Base-by-base conservation (phyloP, 169 alveolate genomes). In the Cryptosporidium viatorum region DNA sequence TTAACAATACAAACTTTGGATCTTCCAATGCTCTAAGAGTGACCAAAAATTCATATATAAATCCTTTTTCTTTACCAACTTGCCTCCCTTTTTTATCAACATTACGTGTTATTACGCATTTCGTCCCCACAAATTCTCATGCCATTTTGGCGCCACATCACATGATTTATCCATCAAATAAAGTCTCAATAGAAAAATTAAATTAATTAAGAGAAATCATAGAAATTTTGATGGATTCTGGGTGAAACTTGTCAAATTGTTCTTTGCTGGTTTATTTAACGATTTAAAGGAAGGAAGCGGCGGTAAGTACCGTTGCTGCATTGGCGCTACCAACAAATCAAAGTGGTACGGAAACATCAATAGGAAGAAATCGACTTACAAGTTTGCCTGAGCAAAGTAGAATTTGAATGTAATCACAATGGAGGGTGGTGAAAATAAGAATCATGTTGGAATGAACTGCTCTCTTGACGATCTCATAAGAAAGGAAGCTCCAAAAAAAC, bases 401-500 rank as follows among this genome's bases (percentile, higher is more conserved):
- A 55, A 55, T 55, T 23, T 7, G 29, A 23, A 4, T 26, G 2
- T 55, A 48, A 14, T 33, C 43, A 70, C 18, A 29, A 70, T 70
- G 84, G 84, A 70, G 21, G 62, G 84, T 26, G 39, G n/a, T 31
- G 84, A 70, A 50, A 70, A 41, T 60, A 65, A 43, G n/a, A 37
- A 18, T 26, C 73, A 80, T 18, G 80, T 43, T 80, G 75, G 75
- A 18, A 41, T 80, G 89, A 80, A 65, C 39, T 62, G 75, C 35
- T 80, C 89, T 41, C 65, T 80, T 2, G 89, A 80, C 23, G 89
- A 80, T 7, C 43, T 80, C 14, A 80, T 80, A 6, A 59, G 51
- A 37, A 59, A 62, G 41, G 89, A 80, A 50, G 89, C 74, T n/a
- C 89, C 89, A 39, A 80, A 21, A 23, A 80, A 43, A 62, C 51